phyloP scores from a whole-genome alignment of 1,284 basidiomycete species.

The Meira nashicola region DNA sequence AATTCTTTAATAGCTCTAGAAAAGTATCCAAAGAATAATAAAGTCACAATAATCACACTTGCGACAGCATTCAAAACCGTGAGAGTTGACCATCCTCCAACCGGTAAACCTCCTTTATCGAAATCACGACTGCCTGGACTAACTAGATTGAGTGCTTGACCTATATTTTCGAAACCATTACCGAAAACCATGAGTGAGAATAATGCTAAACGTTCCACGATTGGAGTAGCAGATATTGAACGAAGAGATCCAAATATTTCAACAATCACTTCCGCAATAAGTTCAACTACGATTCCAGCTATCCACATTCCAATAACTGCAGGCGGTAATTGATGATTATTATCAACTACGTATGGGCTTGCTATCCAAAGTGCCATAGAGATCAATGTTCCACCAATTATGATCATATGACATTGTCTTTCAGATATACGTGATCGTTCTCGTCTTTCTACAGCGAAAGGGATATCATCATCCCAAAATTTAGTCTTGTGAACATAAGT shows the following conservation, averaged over 20 bases:
- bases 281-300: slow-evolving; percentile 19
- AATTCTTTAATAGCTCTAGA: background rate
- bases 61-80: slow-evolving; percentile 22
- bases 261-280: slow-evolving; percentile 15
- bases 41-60: slow-evolving; percentile 24
- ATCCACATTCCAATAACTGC: slow-evolving; percentile 28
- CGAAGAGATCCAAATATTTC: slow-evolving; percentile 20
- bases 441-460: background rate
- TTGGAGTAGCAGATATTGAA: slow-evolving; percentile 15
- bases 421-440: background rate
- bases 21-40: slow-evolving; percentile 20
- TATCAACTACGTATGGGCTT: slow-evolving; percentile 16
- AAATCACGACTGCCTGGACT: slow-evolving; percentile 21
- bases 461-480: too few species aligned
- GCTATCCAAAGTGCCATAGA: slow-evolving; percentile 23
- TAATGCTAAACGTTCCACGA: slow-evolving; percentile 23
- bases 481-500: background rate
- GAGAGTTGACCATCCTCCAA: slow-evolving; percentile 25
- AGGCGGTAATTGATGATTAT: slow-evolving; percentile 10
- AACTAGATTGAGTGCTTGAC: slow-evolving; percentile 23
- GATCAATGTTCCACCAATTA: slow-evolving; percentile 9
- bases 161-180: slow-evolving; percentile 27
- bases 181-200: slow-evolving; percentile 30
- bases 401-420: background rate
- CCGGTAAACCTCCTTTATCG: slow-evolving; percentile 13